Evolutionary conservation across 1,139 yeast species (phyloP).

Genomic region (Nakaseomyces bracarensis): DNA sequence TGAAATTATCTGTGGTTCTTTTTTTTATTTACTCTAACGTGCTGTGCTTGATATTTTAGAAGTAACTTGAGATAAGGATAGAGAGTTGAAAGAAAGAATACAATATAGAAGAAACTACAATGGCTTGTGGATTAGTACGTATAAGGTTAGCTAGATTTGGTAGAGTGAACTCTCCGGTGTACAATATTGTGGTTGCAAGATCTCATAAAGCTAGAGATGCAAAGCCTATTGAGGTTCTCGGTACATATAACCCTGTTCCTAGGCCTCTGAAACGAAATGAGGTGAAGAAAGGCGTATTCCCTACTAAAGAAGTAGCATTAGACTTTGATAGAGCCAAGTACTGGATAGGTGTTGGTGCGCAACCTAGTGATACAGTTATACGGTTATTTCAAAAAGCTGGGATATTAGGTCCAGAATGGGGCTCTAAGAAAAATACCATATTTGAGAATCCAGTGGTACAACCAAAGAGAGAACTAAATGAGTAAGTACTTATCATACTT

Average conservation of each 20-base stretch:
- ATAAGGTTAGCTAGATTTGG: conserved; percentile 92
- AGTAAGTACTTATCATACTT: conserved; percentile 4
- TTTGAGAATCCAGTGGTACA: conserved; percentile 7
- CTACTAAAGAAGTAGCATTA: conserved; percentile 68
- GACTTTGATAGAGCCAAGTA: conserved; percentile 91
- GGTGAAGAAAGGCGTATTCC: conserved; percentile 49
- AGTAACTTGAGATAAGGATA: too few relatives aligned
- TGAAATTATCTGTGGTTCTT: neutral
- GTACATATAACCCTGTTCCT: conserved; percentile 85
- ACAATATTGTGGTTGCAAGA: conserved; percentile 85
- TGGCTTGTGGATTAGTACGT: conserved; percentile 45
- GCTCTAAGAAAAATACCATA: conserved; percentile 9
- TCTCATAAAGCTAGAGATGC: conserved; percentile 63
- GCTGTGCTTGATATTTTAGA: too few relatives aligned
- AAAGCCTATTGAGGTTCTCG: conserved; percentile 89
- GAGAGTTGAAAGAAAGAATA: too few relatives aligned
- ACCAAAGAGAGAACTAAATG: conserved; percentile 17
- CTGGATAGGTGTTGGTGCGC: conserved; percentile 99
- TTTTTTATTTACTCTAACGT: too few relatives aligned
- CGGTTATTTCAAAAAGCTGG: conserved; percentile 75
- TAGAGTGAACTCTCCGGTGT: conserved; percentile 75
- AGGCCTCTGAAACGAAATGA: conserved; percentile 51
- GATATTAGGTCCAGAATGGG: conserved; percentile 64
- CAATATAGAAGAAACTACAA: conserved; percentile 12
- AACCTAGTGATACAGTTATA: conserved; percentile 76